Percentiles rank a stretch among this genome's conserved stretches.
Evolutionary conservation across 2,329 filamentous ascomycete genomes (phyloP).

Genomic region (Grosmannia serpens): DNA sequence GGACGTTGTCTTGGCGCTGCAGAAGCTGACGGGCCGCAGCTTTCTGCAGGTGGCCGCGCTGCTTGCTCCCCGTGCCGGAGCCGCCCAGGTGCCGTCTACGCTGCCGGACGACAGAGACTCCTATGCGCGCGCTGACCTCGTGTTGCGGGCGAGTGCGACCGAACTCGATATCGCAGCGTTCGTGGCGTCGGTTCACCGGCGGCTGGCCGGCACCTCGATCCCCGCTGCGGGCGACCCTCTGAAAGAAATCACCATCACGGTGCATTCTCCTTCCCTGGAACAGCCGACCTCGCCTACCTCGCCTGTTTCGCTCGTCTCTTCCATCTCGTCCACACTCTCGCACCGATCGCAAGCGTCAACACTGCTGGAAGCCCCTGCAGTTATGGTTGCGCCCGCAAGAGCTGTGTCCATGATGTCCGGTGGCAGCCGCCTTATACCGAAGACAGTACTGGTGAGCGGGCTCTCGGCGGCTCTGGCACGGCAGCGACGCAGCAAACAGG

Average conservation of each 20-base stretch:
- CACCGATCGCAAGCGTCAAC: neutral
- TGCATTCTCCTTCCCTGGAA: neutral
- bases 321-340: neutral
- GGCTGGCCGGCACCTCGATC: slow-evolving; percentile 31
- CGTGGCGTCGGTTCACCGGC: slow-evolving; percentile 38
- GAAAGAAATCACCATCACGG: neutral
- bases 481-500: neutral
- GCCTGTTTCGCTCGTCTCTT: neutral
- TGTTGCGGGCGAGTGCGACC: slow-evolving; percentile 43
- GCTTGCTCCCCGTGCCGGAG: neutral
- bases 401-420: neutral
- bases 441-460: slow-evolving; percentile 4
- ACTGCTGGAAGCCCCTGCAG: neutral
- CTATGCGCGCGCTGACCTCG: slow-evolving; percentile 42
- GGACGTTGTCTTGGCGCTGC: slow-evolving; percentile 43
- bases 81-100: neutral
- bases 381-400: neutral
- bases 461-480: neutral
- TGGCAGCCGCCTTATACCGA: slow-evolving; percentile 6
- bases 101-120: slow-evolving; percentile 16
- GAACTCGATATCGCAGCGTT: slow-evolving; percentile 42
- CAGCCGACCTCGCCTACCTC: neutral
- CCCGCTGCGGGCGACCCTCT: neutral
- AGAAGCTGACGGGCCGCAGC: slow-evolving; percentile 43
- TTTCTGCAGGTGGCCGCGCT: slow-evolving; percentile 42